These are phyloP conservation scores for Lophiotrema nucula DNA, from an alignment of 495 filamentous ascomycete species.

Conservation along the genomic window DNA sequence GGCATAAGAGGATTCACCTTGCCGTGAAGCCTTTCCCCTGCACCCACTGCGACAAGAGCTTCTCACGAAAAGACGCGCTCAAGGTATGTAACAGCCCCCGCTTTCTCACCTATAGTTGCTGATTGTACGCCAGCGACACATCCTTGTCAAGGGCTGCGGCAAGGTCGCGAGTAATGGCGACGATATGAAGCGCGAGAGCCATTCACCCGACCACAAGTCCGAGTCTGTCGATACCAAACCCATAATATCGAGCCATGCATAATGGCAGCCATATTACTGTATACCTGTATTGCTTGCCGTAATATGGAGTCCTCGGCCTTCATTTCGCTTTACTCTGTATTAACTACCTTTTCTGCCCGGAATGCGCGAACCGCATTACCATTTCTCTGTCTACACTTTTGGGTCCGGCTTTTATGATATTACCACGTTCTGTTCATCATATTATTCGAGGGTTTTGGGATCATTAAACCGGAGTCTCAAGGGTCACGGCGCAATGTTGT, in stretches of 20 bases:
- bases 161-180: conserved; percentile 42
- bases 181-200: conserved; percentile 39
- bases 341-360: conserved; percentile 29
- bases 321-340: conserved; percentile 30
- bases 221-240: conserved; percentile 34
- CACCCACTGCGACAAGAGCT: conserved; percentile 89
- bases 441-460: neutral
- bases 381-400: conserved; percentile 19
- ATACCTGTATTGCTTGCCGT: too few species aligned
- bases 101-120: conserved; percentile 26
- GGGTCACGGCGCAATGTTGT: conserved; percentile 14
- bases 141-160: conserved; percentile 91
- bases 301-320: conserved; percentile 6
- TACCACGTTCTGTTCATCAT: conserved; percentile 12
- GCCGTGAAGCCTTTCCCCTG: conserved; percentile 96
- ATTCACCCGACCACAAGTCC: conserved; percentile 37
- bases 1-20: conserved; percentile 92
- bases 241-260: conserved; percentile 31
- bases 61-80: conserved; percentile 92
- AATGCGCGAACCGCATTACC: too few species aligned
- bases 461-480: conserved; percentile 15
- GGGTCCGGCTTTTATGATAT: conserved; percentile 12
- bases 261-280: conserved; percentile 9
- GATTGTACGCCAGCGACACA: conserved; percentile 67
- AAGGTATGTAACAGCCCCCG: conserved; percentile 63